phyloP scores from a whole-genome alignment of 2,329 filamentous ascomycete genomes.

The Cadophora gregata region DNA sequence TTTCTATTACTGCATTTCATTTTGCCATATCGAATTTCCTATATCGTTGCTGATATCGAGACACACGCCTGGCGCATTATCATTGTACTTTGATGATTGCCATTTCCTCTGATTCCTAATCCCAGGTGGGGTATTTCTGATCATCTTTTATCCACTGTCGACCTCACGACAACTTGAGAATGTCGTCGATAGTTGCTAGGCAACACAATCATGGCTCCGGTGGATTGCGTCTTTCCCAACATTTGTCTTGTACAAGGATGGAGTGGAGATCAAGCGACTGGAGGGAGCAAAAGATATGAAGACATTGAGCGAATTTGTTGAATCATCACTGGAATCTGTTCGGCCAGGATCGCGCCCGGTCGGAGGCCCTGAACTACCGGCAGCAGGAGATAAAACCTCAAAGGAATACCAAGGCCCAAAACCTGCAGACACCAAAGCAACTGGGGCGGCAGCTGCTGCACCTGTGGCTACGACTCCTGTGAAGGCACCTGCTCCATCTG shows the following conservation, averaged over 20 bases:
- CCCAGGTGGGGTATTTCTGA: not conserved
- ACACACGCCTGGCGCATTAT: constrained; percentile 7
- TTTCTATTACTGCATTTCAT: not conserved
- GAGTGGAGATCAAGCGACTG: constrained; percentile 67
- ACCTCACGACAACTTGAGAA: constrained; percentile 16
- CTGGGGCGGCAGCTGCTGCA: constrained; percentile 38
- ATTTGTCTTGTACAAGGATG: constrained; percentile 81
- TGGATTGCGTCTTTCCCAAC: constrained; percentile 73
- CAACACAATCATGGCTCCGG: constrained; percentile 26
- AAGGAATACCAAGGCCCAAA: constrained; percentile 35
- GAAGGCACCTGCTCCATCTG: constrained; percentile 29
- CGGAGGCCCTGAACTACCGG: constrained; percentile 62
- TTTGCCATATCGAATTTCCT: not conserved
- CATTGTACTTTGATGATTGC: not conserved
- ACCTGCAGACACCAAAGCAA: constrained; percentile 43
- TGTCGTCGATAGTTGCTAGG: constrained; percentile 30
- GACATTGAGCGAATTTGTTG: constrained; percentile 71
- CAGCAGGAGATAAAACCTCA: constrained; percentile 63
- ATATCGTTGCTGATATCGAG: not conserved
- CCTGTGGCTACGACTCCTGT: constrained; percentile 28
- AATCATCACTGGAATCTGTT: constrained; percentile 76
- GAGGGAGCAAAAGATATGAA: constrained; percentile 72
- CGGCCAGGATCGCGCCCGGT: constrained; percentile 81
- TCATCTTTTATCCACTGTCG: not conserved
- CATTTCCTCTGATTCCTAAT: constrained; percentile 3